Conservation (phyloP, 495 filamentous ascomycete genomes). For the Geopyxis carbonaria region DNA sequence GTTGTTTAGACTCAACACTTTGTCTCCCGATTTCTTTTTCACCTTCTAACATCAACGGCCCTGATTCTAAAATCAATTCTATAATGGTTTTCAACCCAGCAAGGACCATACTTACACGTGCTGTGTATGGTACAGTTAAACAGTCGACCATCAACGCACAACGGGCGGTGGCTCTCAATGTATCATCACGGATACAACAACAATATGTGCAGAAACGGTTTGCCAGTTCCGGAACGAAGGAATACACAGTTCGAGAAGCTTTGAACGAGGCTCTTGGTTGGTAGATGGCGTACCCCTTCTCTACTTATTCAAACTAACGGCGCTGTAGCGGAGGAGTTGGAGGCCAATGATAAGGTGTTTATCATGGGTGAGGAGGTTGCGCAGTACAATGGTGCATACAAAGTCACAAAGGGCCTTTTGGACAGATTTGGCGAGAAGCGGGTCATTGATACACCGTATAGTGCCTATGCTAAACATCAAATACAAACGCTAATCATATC, state of each 20-base stretch:
- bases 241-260: slow-evolving; percentile 92
- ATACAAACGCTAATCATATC: too few relatives aligned
- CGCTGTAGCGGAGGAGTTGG: slow-evolving; percentile 66
- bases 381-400: slow-evolving; percentile 99
- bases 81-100: slow-evolving; percentile 4
- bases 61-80: too few relatives aligned
- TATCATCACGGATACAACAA: slow-evolving; percentile 35
- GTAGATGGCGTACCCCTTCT: slow-evolving; percentile 1
- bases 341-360: slow-evolving; percentile 84
- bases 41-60: too few relatives aligned
- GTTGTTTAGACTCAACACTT: too few relatives aligned
- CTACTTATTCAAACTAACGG: not conserved
- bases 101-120: slow-evolving; percentile 11
- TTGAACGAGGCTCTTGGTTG: slow-evolving; percentile 74
- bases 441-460: slow-evolving; percentile 76
- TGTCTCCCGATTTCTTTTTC: too few relatives aligned
- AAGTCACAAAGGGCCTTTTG: slow-evolving; percentile 90
- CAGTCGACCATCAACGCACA: slow-evolving; percentile 22
- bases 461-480: not conserved
- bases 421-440: slow-evolving; percentile 95
- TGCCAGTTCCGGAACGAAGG: slow-evolving; percentile 36
- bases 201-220: slow-evolving; percentile 39
- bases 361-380: slow-evolving; percentile 94
- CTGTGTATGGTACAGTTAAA: slow-evolving; percentile 9
- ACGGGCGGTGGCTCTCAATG: slow-evolving; percentile 27